Conservation (phyloP, 495 filamentous ascomycete genomes). For the Darksidea phi region DNA sequence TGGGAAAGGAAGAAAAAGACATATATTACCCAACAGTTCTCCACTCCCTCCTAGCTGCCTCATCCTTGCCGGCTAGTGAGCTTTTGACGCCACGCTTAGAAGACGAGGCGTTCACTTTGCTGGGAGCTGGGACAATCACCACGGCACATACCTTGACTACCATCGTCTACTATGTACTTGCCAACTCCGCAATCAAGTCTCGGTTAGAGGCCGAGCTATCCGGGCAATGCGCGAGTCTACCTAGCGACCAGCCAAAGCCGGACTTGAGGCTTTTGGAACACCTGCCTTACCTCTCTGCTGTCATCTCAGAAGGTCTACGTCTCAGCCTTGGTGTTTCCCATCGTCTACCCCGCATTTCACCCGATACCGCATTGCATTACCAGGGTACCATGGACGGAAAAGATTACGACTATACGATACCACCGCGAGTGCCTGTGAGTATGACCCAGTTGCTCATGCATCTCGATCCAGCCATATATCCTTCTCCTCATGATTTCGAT, state of each 20-base stretch:
- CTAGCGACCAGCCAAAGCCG: not conserved
- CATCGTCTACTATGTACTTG: conserved; percentile 1
- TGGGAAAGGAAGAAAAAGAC: not conserved
- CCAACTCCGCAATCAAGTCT: not conserved
- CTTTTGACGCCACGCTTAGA: conserved; percentile 5
- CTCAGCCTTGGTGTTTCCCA: conserved; percentile 1
- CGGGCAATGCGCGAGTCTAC: not conserved
- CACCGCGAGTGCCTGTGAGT: conserved; percentile 29
- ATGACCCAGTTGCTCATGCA: conserved; percentile 34
- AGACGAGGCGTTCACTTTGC: conserved; percentile 15
- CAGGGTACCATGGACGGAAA: not conserved
- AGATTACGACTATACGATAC: conserved; percentile 6
- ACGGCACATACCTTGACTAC: conserved; percentile 6
- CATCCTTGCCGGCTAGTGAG: not conserved
- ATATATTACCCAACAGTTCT: conserved; percentile 1
- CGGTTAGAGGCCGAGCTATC: not conserved
- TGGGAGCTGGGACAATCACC: conserved; percentile 19
- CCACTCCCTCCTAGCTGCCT: not conserved
- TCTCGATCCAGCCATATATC: conserved; percentile 22
- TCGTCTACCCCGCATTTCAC: not conserved
- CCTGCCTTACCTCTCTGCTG: conserved; percentile 36
- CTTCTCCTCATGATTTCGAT: conserved; percentile 15
- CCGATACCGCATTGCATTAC: not conserved
- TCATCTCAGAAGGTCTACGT: conserved; percentile 38
- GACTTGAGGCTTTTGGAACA: conserved; percentile 19